Percentiles rank a stretch among this genome's conserved stretches.
Conservation (phyloP, 129 eudicot genomes). For the Helichrysum umbraculigerum region DNA sequence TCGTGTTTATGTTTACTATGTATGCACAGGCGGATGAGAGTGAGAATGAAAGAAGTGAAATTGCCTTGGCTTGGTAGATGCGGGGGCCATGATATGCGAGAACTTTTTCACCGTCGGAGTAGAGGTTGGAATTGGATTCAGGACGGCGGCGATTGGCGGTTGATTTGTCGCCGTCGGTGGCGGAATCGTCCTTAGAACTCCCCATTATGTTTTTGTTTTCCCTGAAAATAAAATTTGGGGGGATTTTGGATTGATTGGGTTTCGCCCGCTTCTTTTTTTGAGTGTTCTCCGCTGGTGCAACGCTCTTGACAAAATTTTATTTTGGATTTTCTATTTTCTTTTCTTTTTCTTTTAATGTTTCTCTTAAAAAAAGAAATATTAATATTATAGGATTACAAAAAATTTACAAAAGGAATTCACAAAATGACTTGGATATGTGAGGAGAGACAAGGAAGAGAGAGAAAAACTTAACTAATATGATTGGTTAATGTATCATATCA, state of each 20-base stretch:
- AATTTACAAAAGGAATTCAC: too few species aligned
- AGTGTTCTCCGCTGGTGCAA: slow-evolving; percentile 28
- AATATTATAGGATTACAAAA: too few species aligned
- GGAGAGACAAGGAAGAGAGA: too few species aligned
- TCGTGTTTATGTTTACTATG: neutral
- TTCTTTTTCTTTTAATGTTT: too few species aligned
- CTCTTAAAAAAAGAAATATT: too few species aligned
- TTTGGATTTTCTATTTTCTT: neutral
- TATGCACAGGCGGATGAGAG: neutral
- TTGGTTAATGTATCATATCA: too few species aligned
- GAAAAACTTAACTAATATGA: too few species aligned
- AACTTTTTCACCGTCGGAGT: slow-evolving; percentile 73
- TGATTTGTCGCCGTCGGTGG: slow-evolving; percentile 70
- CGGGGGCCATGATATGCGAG: slow-evolving; percentile 88
- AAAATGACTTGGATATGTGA: too few species aligned
- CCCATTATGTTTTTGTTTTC: slow-evolving; percentile 41
- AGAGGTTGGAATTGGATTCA: slow-evolving; percentile 47
- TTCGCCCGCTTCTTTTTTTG: slow-evolving; percentile 47
- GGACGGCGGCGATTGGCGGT: slow-evolving; percentile 61
- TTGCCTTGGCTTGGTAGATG: slow-evolving; percentile 80
- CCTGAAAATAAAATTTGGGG: slow-evolving; percentile 9
- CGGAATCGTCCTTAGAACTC: slow-evolving; percentile 78
- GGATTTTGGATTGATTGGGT: neutral
- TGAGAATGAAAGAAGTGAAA: neutral
- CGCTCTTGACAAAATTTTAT: neutral